Conservation (phyloP, 1,284 basidiomycete genomes). For the Neonothopanus nambi region DNA sequence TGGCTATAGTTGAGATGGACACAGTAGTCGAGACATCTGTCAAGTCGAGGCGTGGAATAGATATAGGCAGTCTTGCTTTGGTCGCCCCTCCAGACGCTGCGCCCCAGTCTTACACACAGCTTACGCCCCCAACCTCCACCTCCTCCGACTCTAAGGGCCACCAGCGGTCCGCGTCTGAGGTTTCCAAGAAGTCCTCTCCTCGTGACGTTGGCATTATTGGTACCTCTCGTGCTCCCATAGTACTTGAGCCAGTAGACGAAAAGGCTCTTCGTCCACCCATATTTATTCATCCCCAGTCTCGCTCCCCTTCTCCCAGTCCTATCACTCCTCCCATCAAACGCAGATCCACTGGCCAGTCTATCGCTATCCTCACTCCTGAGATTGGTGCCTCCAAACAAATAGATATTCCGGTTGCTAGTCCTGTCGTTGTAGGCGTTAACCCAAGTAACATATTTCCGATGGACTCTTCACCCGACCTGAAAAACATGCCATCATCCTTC, state of each 20-base stretch:
- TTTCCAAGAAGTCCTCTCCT: slow-evolving; percentile 38
- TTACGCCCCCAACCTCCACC: slow-evolving; percentile 52
- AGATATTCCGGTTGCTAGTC: slow-evolving; percentile 55
- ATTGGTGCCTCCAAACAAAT: slow-evolving; percentile 67
- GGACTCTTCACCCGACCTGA: neutral
- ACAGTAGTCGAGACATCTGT: slow-evolving; percentile 28
- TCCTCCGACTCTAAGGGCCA: slow-evolving; percentile 35
- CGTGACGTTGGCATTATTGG: slow-evolving; percentile 63
- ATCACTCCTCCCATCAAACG: slow-evolving; percentile 24
- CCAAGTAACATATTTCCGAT: neutral
- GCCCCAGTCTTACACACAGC: slow-evolving; percentile 48
- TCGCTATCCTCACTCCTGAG: slow-evolving; percentile 47
- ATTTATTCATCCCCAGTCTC: slow-evolving; percentile 54
- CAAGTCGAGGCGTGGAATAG: slow-evolving; percentile 44
- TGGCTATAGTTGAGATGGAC: slow-evolving; percentile 54
- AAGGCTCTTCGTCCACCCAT: slow-evolving; percentile 36
- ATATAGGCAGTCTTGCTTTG: slow-evolving; percentile 55
- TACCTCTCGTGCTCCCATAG: slow-evolving; percentile 29
- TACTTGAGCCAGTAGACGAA: slow-evolving; percentile 14
- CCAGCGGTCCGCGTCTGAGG: slow-evolving; percentile 50
- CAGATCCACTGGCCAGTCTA: slow-evolving; percentile 23
- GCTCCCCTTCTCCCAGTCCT: slow-evolving; percentile 36
- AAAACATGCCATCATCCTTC: slow-evolving; percentile 35
- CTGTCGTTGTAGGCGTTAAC: slow-evolving; percentile 44
- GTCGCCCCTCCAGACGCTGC: slow-evolving; percentile 69